Evolutionary conservation across 345 rosid species (phyloP).

Genomic region (Citrus unshiu): DNA sequence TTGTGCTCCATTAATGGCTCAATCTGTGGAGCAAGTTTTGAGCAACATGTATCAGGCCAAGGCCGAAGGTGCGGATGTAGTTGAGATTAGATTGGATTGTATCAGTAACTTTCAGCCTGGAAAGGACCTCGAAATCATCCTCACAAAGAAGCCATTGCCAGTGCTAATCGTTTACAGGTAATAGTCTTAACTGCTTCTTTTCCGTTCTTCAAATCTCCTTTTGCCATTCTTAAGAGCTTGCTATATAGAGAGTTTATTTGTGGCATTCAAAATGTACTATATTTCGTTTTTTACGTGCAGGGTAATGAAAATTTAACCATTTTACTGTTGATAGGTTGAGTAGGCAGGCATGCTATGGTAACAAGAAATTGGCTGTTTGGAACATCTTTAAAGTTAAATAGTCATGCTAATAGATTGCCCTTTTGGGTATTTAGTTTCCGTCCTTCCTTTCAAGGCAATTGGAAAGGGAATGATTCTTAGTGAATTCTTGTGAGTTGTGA

Average conservation of each 20-base stretch:
- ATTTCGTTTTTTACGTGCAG: neutral
- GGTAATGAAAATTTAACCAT: neutral
- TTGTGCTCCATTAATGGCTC: conserved; percentile 42
- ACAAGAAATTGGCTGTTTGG: neutral
- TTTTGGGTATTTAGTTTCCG: neutral
- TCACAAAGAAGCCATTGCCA: conserved; percentile 43
- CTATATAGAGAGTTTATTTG: neutral
- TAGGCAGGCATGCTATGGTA: neutral
- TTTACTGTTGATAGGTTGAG: neutral
- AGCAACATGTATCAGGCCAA: conserved; percentile 39
- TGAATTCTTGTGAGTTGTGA: neutral
- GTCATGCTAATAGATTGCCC: neutral
- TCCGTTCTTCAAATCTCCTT: neutral
- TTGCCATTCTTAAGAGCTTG: neutral
- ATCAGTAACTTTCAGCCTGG: conserved; percentile 35
- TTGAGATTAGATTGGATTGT: conserved; percentile 50
- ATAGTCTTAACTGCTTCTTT: neutral
- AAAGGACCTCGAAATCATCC: conserved; percentile 41
- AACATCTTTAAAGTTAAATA: neutral
- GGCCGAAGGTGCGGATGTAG: conserved; percentile 48
- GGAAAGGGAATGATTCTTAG: neutral
- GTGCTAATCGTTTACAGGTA: conserved; percentile 44
- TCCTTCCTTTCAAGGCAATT: neutral
- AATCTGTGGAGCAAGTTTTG: conserved; percentile 39
- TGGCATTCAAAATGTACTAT: neutral